phyloP scores from a whole-genome alignment of 192 early-diverging fungal genomes.

The Funneliformis mosseae region DNA sequence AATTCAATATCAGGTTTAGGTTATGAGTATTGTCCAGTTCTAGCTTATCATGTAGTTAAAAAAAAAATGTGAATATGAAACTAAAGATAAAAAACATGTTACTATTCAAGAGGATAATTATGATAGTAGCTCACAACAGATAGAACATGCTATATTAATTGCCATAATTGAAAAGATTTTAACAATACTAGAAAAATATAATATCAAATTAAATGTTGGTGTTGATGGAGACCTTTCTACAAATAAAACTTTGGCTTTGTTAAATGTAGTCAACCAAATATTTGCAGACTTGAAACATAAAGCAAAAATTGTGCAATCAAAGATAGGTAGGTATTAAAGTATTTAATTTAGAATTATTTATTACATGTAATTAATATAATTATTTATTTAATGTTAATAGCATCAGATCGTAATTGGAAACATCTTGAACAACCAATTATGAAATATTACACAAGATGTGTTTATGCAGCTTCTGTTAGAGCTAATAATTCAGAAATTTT shows the following conservation, averaged over 20 bases:
- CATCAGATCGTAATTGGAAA: not conserved
- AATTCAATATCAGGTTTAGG: too few relatives aligned
- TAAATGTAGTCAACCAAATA: constrained; percentile 15
- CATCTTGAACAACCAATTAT: not conserved
- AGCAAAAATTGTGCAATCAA: constrained; percentile 3
- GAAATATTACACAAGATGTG: not conserved
- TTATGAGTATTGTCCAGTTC: not conserved
- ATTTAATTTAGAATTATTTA: too few relatives aligned
- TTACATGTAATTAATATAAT: too few relatives aligned
- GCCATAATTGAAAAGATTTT: constrained; percentile 8
- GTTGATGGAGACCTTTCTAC: constrained; percentile 7
- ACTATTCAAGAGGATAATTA: constrained; percentile 23
- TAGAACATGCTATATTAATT: not conserved
- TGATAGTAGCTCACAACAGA: not conserved
- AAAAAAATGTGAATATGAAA: constrained; percentile 18
- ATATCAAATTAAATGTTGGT: constrained; percentile 23
- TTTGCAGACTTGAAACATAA: constrained; percentile 5
- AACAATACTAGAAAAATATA: not conserved
- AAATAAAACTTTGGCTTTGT: not conserved
- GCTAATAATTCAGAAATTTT: not conserved
- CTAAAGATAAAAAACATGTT: not conserved
- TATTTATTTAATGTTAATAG: not conserved
- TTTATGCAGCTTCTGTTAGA: not conserved
- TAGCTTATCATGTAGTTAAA: not conserved
- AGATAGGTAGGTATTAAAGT: not conserved